Base-by-base conservation (phyloP, 2,329 filamentous ascomycete genomes). In the Verticillium nubilum region DNA sequence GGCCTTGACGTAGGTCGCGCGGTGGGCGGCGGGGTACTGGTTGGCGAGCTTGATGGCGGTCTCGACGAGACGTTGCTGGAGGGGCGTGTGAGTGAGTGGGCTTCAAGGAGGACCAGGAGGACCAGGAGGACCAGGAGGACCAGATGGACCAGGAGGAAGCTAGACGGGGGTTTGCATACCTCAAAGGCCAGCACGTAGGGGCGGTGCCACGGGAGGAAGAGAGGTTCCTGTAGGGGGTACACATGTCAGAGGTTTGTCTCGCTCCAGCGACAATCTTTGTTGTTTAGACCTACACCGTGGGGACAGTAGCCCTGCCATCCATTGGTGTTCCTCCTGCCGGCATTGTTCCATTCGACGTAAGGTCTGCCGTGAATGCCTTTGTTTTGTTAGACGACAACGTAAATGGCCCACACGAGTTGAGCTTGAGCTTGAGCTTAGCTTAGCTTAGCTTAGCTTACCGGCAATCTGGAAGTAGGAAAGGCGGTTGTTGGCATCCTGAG, bases 351-450 rank as follows among this genome's bases (percentile, higher is more conserved):
- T 2, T 80, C 68, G n/a, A 74, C 70, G 63, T 78, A 86, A 12
- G 87, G 86, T 63, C 79, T 79, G 17, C 86, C 86, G 70, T 89
- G 86, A 62, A 89, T 84, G 26, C 80, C 83, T 84, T 33, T 19
- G 26, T n/a, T 6, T 3, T 23, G 29, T 56, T 15, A 53, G 47
- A 74, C 47, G 5, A 5, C n/a, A n/a, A n/a, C n/a, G n/a, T n/a
- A n/a, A n/a, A n/a, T n/a, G n/a, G n/a, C n/a, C n/a, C n/a, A n/a
- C n/a, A n/a, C n/a, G n/a, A n/a, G n/a, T n/a, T n/a, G n/a, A n/a
- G n/a, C n/a, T 54, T n/a, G 26, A 54, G 7, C 52, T 54, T n/a
- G 9, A n/a, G 17, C 42, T 50, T 19, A 7, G 12, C 12, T 25
- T 23, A 9, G 10, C n/a, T n/a, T n/a, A n/a, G 10, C 17, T 26